Base-by-base conservation (phyloP, 1,284 basidiomycete species). In the Inonotus obliquus region DNA sequence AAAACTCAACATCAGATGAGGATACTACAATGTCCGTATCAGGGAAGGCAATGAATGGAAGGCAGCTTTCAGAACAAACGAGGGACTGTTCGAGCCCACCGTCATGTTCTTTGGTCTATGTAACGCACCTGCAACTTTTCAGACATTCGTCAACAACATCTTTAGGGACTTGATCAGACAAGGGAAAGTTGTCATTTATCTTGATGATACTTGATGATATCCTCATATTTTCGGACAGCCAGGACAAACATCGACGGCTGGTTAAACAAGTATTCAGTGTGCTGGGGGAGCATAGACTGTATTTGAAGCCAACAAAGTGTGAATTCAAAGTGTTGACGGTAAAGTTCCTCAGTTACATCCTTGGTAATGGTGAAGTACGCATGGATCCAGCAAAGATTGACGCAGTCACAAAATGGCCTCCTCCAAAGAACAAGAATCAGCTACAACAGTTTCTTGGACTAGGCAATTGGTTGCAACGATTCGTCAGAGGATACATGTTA, bases 1-100 rank as follows among this genome's bases (percentile, higher is more conserved):
- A 3, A 76, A 76, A 56, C 59, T 79, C 2, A 72, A 78, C 62
- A 61, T 76, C 5, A 38, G 68, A 19, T 69, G 64, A 47, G 73
- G 72, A 0, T 77, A 72, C 67, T 68, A 73, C 63, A 65, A 69
- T 14, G 23, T 49, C 47, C 14, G 4, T 6, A 49, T 49, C 25
- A 4, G 25, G 2, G 25, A 49, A 21, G 47, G 47, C 2, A 14
- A 49, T 14, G 25, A 49, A 25, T 49, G 14, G 47, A 49, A 49
- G 10, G 21, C 47, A 25, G 47, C 10, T 23, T 49, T 49, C 23
- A 25, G 25, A 7, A 49, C 14, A 4, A 49, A 49, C 3, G 11
- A 21, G 1, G 25, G 14, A 1, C 14, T 49, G 9, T 49, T 49
- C 4, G 23, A 49, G 23, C 47, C 10, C 11, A 49, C 47, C 6